These are phyloP conservation scores for Solanum hybrid DNA, from an alignment of 305 asterid genomes.

Conservation along the genomic window DNA sequence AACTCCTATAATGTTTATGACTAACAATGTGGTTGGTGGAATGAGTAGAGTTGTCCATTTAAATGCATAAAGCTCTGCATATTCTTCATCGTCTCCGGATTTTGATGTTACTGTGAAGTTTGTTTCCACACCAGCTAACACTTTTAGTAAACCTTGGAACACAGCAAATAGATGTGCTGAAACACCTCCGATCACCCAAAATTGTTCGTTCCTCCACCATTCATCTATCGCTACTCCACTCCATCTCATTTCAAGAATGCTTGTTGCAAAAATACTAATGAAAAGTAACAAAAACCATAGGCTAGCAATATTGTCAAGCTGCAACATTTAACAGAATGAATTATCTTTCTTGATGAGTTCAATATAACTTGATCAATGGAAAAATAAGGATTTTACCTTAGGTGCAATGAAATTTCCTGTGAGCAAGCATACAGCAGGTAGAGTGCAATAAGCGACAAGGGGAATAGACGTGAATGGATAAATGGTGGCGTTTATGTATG, in stretches of 20 bases:
- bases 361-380: neutral
- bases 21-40: slow-evolving; percentile 42
- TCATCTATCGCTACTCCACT: slow-evolving; percentile 43
- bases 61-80: slow-evolving; percentile 36
- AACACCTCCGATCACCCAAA: slow-evolving; percentile 58
- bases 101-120: slow-evolving; percentile 53
- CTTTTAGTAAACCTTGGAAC: slow-evolving; percentile 43
- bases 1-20: slow-evolving; percentile 42
- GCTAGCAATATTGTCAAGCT: slow-evolving; percentile 44
- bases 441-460: slow-evolving; percentile 38
- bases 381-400: slow-evolving; percentile 22
- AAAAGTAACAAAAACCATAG: slow-evolving; percentile 42
- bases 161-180: slow-evolving; percentile 51
- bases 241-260: slow-evolving; percentile 52
- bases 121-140: slow-evolving; percentile 43
- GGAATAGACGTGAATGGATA: slow-evolving; percentile 61
- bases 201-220: slow-evolving; percentile 62
- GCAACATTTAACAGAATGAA: neutral
- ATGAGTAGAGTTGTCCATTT: slow-evolving; percentile 47
- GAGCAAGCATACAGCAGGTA: slow-evolving; percentile 54
- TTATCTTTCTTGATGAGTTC: neutral
- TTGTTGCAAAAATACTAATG: slow-evolving; percentile 36
- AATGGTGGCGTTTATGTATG: slow-evolving; percentile 41
- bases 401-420: slow-evolving; percentile 53
- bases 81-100: slow-evolving; percentile 37